A percentile compares a stretch with the other conserved stretches of the same genome.
Conservation (phyloP, 352 stramenopile genomes). For the Lagenidium sp. region DNA sequence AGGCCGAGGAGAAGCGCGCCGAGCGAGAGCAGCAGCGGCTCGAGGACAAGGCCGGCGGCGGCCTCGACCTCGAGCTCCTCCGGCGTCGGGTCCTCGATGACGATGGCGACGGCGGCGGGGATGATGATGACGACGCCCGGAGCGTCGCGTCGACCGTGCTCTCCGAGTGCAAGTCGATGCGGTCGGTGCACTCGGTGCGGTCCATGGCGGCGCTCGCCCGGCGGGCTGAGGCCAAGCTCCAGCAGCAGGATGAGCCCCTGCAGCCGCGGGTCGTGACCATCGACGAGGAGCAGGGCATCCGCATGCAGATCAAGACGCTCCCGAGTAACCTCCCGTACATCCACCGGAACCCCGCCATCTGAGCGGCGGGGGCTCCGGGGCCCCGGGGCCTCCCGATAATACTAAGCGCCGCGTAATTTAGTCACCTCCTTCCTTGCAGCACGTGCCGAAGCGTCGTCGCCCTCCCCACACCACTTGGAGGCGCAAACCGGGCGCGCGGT, state of each 20-base stretch:
- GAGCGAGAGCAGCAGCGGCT: constrained; percentile 73
- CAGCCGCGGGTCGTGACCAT: constrained; percentile 82
- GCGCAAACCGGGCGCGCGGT: no score
- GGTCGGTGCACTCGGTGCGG: constrained; percentile 73
- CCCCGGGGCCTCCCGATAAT: no score
- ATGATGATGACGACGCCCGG: constrained; percentile 50
- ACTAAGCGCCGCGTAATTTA: no score
- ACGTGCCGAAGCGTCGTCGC: constrained; percentile 1
- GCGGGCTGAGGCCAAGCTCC: constrained; percentile 63
- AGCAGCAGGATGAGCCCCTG: constrained; percentile 5
- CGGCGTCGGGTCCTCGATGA: constrained; percentile 6
- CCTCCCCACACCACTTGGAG: constrained; percentile 12
- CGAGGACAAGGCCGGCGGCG: constrained; percentile 51
- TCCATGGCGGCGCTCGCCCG: constrained; percentile 68
- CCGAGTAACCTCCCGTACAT: constrained; percentile 92
- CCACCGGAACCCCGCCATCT: constrained; percentile 91
- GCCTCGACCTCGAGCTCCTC: constrained; percentile 42
- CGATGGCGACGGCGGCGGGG: constrained; percentile 8
- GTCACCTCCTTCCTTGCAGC: no score
- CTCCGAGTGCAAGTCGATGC: constrained; percentile 83
- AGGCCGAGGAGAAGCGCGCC: constrained; percentile 71
- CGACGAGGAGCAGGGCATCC: constrained; percentile 80
- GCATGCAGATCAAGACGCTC: constrained; percentile 84
- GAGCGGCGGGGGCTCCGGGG: no score
- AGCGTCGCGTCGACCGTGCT: constrained; percentile 71